Evolutionary conservation across 352 stramenopile genomes (phyloP).

Genomic region (Globisporangium cylindrosporum): DNA sequence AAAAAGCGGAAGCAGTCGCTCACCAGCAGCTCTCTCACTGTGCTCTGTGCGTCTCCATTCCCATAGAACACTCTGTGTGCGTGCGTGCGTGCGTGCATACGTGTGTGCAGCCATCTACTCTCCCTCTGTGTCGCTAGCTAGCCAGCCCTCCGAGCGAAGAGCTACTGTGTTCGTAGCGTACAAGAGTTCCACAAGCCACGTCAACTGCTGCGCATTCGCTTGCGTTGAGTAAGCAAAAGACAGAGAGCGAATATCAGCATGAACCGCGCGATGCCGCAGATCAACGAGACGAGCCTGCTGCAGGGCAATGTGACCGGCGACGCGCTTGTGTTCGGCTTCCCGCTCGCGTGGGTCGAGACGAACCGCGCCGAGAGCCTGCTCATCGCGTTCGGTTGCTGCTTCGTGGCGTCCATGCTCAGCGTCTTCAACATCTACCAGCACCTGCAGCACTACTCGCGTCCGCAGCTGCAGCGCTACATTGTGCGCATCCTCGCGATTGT

Average conservation of each 20-base stretch:
- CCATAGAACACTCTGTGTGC: neutral
- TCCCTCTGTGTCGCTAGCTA: neutral
- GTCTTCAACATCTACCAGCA: slow-evolving; percentile 88
- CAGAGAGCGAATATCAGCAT: neutral
- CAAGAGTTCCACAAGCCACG: neutral
- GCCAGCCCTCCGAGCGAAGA: neutral
- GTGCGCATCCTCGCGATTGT: slow-evolving; percentile 87
- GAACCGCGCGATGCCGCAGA: slow-evolving; percentile 18
- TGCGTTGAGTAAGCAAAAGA: neutral
- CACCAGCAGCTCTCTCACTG: neutral
- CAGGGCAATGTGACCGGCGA: slow-evolving; percentile 67
- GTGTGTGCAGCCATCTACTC: neutral
- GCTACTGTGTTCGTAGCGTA: neutral
- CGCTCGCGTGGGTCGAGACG: slow-evolving; percentile 73
- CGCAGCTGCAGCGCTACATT: slow-evolving; percentile 85
- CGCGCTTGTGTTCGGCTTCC: slow-evolving; percentile 50
- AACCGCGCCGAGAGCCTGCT: slow-evolving; percentile 50
- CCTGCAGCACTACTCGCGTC: slow-evolving; percentile 78
- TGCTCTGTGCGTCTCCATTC: neutral
- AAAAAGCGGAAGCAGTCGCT: neutral
- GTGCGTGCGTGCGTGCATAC: neutral
- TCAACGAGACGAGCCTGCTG: slow-evolving; percentile 69
- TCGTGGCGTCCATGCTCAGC: slow-evolving; percentile 56
- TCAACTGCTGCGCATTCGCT: neutral
- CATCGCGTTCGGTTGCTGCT: slow-evolving; percentile 56